Percentiles rank a stretch among this genome's conserved stretches.
Evolutionary conservation across 805 yeast species (phyloP).

Genomic region (Kodamaea nitidulidarum): DNA sequence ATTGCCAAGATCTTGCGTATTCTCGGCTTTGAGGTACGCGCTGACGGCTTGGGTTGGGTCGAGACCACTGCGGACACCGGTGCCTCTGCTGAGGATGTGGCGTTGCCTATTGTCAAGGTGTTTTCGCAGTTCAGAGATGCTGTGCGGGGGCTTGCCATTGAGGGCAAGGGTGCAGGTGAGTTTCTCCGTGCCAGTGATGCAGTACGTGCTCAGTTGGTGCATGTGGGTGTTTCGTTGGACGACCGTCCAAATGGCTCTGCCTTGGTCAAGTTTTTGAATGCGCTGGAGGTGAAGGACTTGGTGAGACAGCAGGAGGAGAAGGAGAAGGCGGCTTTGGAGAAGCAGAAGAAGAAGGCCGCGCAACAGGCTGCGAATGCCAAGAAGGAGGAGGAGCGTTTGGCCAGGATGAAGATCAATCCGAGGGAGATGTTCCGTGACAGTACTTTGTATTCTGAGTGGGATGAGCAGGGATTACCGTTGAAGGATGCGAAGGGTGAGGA

Average conservation of each 20-base stretch:
- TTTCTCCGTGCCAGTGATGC: conserved; percentile 70
- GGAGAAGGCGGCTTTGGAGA: conserved; percentile 50
- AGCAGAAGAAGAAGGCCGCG: conserved; percentile 55
- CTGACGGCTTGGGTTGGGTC: conserved; percentile 79
- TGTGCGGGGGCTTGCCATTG: conserved; percentile 71
- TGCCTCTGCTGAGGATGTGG: conserved; percentile 55
- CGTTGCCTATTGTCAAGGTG: conserved; percentile 75
- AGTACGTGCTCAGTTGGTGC: conserved; percentile 66
- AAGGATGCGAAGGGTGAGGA: conserved; percentile 76
- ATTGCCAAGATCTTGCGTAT: conserved; percentile 65
- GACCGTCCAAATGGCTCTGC: conserved; percentile 84
- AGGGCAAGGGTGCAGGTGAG: conserved; percentile 44
- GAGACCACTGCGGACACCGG: conserved; percentile 15
- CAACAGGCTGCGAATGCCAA: conserved; percentile 49
- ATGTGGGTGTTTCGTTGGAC: conserved; percentile 79
- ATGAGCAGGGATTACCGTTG: conserved; percentile 78
- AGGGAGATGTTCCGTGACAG: conserved; percentile 64
- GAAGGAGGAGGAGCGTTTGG: conserved; percentile 59
- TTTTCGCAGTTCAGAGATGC: conserved; percentile 78
- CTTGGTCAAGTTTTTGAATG: conserved; percentile 73
- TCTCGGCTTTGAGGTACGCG: conserved; percentile 71
- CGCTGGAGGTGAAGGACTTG: conserved; percentile 64
- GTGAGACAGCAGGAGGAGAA: conserved; percentile 57
- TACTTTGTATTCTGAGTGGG: conserved; percentile 67
- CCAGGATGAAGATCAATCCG: conserved; percentile 68